Evolutionary conservation across 2,329 filamentous ascomycete species (phyloP).

Genomic region (Aspergillus sp.): DNA sequence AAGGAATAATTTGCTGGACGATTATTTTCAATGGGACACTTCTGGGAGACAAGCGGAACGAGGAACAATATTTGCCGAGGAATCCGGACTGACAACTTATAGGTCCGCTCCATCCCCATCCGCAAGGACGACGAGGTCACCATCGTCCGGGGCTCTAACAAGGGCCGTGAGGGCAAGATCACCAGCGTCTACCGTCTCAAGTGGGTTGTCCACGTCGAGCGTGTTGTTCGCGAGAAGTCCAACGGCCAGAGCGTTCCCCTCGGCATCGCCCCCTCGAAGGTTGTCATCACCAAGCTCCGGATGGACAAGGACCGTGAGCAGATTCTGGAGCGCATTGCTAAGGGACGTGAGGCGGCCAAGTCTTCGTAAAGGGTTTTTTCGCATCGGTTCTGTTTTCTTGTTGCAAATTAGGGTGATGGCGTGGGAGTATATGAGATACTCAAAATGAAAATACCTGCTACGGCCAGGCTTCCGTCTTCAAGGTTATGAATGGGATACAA

Average conservation of each 20-base stretch:
- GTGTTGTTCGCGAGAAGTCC: constrained; percentile 93
- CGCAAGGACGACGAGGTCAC: constrained; percentile 95
- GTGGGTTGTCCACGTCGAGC: constrained; percentile 95
- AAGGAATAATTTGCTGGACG: not conserved
- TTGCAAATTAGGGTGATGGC: constrained; percentile 12
- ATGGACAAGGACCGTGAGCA: constrained; percentile 54
- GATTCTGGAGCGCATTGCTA: constrained; percentile 41
- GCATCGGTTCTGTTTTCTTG: constrained; percentile 44
- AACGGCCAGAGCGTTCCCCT: constrained; percentile 93
- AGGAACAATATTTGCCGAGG: not conserved
- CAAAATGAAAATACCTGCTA: constrained; percentile 13
- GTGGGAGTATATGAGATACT: constrained; percentile 13
- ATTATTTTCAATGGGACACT: not conserved
- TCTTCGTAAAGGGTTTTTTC: constrained; percentile 6
- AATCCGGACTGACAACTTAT: constrained; percentile 6
- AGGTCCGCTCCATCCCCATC: constrained; percentile 94
- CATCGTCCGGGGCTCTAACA: constrained; percentile 88
- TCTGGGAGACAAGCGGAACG: too few relatives aligned
- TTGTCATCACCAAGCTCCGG: constrained; percentile 98
- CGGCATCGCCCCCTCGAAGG: constrained; percentile 92
- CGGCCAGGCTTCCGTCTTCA: constrained; percentile 9
- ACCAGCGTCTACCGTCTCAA: constrained; percentile 97
- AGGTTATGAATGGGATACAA: constrained; percentile 13
- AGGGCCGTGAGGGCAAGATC: constrained; percentile 98
- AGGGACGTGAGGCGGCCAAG: constrained; percentile 30